Percentiles rank a stretch among this genome's conserved stretches.
Conservation (phyloP, 75 land plant genomes). For the Picea glauca region DNA sequence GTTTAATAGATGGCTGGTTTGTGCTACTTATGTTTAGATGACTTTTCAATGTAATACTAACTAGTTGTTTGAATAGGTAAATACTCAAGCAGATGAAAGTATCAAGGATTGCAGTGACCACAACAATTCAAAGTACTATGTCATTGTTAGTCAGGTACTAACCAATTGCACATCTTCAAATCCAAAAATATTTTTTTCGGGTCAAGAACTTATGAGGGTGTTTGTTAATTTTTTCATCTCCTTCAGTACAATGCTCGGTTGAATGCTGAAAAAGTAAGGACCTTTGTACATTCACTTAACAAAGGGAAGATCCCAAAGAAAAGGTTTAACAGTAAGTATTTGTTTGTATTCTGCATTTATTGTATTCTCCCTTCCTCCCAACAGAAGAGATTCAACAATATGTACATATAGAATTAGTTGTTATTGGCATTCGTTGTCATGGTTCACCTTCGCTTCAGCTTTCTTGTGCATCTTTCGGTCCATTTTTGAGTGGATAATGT, state of each 20-base stretch:
- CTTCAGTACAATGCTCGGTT: slow-evolving; percentile 86
- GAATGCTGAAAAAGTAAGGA: slow-evolving; percentile 84
- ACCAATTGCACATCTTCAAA: not conserved
- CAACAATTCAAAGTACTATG: slow-evolving; percentile 86
- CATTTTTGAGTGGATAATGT: not conserved
- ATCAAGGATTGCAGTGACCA: slow-evolving; percentile 82
- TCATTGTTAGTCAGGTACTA: slow-evolving; percentile 84
- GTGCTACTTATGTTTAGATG: not conserved
- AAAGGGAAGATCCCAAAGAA: slow-evolving; percentile 89
- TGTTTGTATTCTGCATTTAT: not conserved
- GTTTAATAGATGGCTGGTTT: not conserved
- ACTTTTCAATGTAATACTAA: not conserved
- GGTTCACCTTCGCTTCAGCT: not conserved
- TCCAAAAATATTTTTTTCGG: not conserved
- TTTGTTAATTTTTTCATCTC: not conserved
- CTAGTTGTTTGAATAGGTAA: slow-evolving; percentile 56
- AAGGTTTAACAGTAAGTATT: slow-evolving; percentile 85
- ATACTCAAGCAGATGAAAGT: slow-evolving; percentile 78
- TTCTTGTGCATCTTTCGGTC: not conserved
- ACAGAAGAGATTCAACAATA: not conserved
- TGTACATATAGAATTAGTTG: not conserved
- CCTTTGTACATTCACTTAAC: slow-evolving; percentile 74
- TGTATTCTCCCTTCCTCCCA: not conserved
- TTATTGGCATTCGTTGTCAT: not conserved
- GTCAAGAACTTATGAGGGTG: not conserved